Evolutionary conservation across 805 yeast genomes (phyloP).

Genomic region (Suhomyces tanzawaensis): DNA sequence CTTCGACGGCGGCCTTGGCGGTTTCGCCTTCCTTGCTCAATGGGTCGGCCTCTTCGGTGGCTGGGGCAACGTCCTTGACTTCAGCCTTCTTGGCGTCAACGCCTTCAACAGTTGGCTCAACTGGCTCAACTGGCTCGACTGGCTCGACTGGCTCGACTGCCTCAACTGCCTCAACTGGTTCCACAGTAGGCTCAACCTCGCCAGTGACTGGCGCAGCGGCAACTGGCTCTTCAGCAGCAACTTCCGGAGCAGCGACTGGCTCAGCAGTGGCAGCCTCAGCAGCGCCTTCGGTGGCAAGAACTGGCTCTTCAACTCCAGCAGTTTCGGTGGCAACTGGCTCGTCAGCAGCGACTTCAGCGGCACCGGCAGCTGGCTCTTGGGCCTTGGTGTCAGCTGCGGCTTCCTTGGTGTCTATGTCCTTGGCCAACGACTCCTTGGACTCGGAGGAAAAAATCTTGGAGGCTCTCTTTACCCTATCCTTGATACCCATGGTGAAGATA

Average conservation of each 20-base stretch:
- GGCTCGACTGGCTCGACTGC: conserved; percentile 10
- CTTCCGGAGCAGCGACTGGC: conserved; percentile 6
- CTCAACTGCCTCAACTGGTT: conserved; percentile 9
- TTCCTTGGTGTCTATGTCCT: conserved; percentile 8
- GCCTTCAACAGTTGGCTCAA: conserved; percentile 2
- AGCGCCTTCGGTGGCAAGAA: conserved; percentile 3
- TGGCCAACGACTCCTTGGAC: conserved; percentile 21
- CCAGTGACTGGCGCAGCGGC: conserved; percentile 8
- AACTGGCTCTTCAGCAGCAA: conserved; percentile 5
- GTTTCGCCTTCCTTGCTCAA: conserved; percentile 17
- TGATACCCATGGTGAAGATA: conserved; percentile 28
- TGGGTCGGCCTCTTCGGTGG: conserved; percentile 9
- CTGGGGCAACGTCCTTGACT: conserved; percentile 8
- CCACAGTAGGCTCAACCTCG: conserved; percentile 6
- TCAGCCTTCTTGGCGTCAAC: no score
- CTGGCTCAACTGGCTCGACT: conserved; percentile 9
- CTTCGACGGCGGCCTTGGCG: conserved; percentile 31
- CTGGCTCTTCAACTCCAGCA: conserved; percentile 8
- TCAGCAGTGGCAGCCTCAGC: conserved; percentile 3
- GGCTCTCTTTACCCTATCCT: conserved; percentile 39
- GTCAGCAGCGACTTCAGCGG: conserved; percentile 1
- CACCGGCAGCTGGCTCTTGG: conserved; percentile 17
- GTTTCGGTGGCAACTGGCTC: conserved; percentile 6
- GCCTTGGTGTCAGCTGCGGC: conserved; percentile 1
- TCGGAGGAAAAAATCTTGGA: conserved; percentile 33